Evolutionary conservation across 2,329 filamentous ascomycete genomes (phyloP).

Genomic region (Cordyceps fumosorosea): DNA sequence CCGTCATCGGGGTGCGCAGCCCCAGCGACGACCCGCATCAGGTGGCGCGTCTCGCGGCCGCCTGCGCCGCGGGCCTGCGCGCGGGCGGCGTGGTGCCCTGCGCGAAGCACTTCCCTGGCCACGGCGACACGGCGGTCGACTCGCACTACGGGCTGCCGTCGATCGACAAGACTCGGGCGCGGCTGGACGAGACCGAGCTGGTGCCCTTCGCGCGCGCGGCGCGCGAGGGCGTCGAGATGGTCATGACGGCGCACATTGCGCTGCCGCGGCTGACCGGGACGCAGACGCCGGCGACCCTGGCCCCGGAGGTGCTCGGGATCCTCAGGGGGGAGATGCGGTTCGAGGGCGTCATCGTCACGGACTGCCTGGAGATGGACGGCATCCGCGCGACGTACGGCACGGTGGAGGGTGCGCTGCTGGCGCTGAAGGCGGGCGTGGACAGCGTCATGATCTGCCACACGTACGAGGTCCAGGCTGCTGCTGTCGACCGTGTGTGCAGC

Average conservation of each 20-base stretch:
- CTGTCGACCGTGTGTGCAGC: constrained; percentile 20
- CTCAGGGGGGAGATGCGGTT: constrained; percentile 19
- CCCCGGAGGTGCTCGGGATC: constrained; percentile 19
- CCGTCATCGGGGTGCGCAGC: constrained; percentile 22
- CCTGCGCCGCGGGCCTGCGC: constrained; percentile 18
- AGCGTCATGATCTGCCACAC: constrained; percentile 25
- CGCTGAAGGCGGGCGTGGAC: constrained; percentile 22
- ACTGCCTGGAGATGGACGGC: constrained; percentile 24
- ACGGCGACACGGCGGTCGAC: constrained; percentile 22
- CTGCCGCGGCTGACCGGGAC: constrained; percentile 19
- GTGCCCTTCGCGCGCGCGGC: constrained; percentile 19
- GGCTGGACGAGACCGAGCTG: constrained; percentile 19
- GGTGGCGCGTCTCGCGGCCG: constrained; percentile 18
- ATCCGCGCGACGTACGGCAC: constrained; percentile 21
- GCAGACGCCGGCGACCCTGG: constrained; percentile 19
- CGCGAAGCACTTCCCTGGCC: constrained; percentile 23
- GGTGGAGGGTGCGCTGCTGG: constrained; percentile 20
- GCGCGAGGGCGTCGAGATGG: constrained; percentile 20
- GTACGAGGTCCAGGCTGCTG: constrained; percentile 19
- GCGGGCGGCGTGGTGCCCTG: constrained; percentile 18
- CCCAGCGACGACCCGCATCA: constrained; percentile 19
- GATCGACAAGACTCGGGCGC: constrained; percentile 19
- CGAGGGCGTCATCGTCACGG: constrained; percentile 21
- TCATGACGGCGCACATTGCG: constrained; percentile 24
- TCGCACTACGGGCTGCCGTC: constrained; percentile 22